A percentile compares a stretch with the other conserved stretches of the same genome.
Conservation (phyloP, 192 early-diverging fungal species). For the Piromyces finnis region DNA sequence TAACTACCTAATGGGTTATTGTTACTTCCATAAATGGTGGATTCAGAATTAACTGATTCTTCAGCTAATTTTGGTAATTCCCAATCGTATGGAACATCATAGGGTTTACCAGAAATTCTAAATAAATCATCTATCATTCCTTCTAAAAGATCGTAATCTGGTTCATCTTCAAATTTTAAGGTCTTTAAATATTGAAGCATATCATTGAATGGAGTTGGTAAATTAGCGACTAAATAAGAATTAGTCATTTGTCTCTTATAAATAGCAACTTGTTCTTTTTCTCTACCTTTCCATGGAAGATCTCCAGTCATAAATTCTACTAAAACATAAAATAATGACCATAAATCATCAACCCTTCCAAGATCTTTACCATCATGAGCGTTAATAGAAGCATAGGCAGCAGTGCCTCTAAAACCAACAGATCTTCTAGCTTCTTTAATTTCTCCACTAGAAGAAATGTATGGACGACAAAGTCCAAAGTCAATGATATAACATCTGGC, state of each 20-base stretch:
- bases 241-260: conserved; percentile 2
- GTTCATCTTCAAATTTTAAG: conserved; percentile 11
- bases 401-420: conserved; percentile 37
- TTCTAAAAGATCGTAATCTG: conserved; percentile 13
- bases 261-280: conserved; percentile 14
- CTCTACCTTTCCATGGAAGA: conserved; percentile 36
- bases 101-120: neutral
- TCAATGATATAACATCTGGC: conserved; percentile 24
- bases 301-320: conserved; percentile 25
- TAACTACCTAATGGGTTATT: neutral
- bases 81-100: conserved; percentile 12
- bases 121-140: conserved; percentile 5
- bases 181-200: conserved; percentile 7
- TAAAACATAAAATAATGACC: conserved; percentile 31
- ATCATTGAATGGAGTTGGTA: conserved; percentile 2
- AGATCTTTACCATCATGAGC: conserved; percentile 19
- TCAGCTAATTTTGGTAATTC: neutral
- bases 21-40: neutral
- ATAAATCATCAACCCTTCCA: conserved; percentile 34
- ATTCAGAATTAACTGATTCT: neutral
- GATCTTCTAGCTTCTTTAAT: conserved; percentile 21
- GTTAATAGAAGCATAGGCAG: conserved; percentile 27
- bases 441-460: conserved; percentile 4
- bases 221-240: conserved; percentile 5
- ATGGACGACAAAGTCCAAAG: conserved; percentile 26